Evolutionary conservation across 306 rosid genomes (phyloP).

Genomic region (Trifolium fragiferum): DNA sequence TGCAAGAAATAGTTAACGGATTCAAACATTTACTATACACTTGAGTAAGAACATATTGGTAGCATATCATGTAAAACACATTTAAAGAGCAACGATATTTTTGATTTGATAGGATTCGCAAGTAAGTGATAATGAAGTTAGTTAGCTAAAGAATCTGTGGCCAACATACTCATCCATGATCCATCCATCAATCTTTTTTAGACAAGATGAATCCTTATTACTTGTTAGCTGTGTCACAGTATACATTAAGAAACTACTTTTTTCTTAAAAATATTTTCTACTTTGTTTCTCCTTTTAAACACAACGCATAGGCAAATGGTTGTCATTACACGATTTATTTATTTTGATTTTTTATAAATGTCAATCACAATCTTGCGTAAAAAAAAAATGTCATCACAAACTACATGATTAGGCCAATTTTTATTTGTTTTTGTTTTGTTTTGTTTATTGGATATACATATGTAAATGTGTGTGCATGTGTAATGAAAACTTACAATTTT

Average conservation of each 20-base stretch:
- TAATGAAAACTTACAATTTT: no score
- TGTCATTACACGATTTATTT: not conserved
- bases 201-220: not conserved
- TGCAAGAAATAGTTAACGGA: no score
- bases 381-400: no score
- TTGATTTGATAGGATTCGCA: not conserved
- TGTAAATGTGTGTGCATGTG: not conserved
- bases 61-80: not conserved
- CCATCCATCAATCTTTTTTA: not conserved
- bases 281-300: not conserved
- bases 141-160: not conserved
- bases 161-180: not conserved
- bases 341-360: no score
- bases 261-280: not conserved
- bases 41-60: no score
- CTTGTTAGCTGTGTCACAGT: not conserved
- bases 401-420: not conserved
- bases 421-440: no score
- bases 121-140: not conserved
- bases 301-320: not conserved
- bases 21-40: no score
- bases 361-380: no score
- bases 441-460: not conserved
- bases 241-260: not conserved
- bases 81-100: not conserved